Evolutionary conservation across 2,329 filamentous ascomycete species (phyloP), one percentile per base, ranked within the genome.

Genomic region (Fusarium torulosum): DNA sequence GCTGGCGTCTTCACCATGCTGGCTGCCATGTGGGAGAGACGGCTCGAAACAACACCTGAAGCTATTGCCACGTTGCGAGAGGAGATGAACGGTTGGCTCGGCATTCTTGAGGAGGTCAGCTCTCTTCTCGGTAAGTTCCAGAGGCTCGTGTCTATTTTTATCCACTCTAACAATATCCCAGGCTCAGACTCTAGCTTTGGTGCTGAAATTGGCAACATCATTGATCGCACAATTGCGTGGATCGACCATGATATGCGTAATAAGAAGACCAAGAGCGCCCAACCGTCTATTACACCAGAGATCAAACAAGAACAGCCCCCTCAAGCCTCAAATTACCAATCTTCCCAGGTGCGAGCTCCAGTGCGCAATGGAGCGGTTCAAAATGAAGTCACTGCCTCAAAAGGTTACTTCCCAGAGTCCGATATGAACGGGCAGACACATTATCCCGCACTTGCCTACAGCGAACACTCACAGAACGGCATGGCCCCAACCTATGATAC

Each of bases 1-100:
- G 88, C 90, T 42, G 90, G 90, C 25, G 89, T 92, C 57, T 92
- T 93, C 70, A 91, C 90, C 0, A 89, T 86, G 15, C 79, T 95
- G 1, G 92, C 91, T 45, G 86, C 87, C 3, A 85, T 89, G 55
- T 92, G 88, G 81, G 86, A 93, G 74, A 85, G 89, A 46, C 84
- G 90, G 29, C 86, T 87, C 47, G 82, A 86, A 11, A 86, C 88
- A 13, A 87, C 85, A 0, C 78, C 82, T 0, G 81, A 82, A 3
- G 87, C 92, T 58, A 79, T 94, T 53, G 80, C 83, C 17, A 78
- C 78, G n/a, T 79, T 95, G 49, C 85, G 85, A 63, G 78, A 81
- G 10, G 90, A 94, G 53, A 93, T 93, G 90, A 83, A 86, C 31
- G 78, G 82, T 21, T 94, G 91, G 89, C 79, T 92, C 46, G 82